These are phyloP conservation scores for Agaricales sp. DNA, from an alignment of 1,284 basidiomycete species.

Conservation along the genomic window DNA sequence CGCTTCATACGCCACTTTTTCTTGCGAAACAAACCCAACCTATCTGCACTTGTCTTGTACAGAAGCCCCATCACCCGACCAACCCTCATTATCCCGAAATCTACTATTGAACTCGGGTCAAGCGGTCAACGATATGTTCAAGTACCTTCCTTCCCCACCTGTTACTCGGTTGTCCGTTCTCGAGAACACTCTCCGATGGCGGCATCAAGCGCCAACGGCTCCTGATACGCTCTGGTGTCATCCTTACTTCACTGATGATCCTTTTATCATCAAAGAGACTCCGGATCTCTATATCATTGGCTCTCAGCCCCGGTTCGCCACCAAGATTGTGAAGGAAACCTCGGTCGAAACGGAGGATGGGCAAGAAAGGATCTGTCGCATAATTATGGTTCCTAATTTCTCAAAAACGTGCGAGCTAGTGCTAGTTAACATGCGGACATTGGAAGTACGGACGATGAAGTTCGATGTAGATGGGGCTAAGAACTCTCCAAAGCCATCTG, in stretches of 20 bases:
- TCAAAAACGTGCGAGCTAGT: constrained; percentile 53
- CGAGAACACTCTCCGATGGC: constrained; percentile 79
- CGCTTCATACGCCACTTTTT: constrained; percentile 53
- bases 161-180: constrained; percentile 67
- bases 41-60: constrained; percentile 57
- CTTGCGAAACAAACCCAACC: constrained; percentile 83
- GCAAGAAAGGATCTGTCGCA: constrained; percentile 42
- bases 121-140: constrained; percentile 90
- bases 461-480: constrained; percentile 2
- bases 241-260: constrained; percentile 83
- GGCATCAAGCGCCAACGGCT: constrained; percentile 94
- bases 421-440: constrained; percentile 42
- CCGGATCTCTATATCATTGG: constrained; percentile 93
- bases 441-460: constrained; percentile 31
- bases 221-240: constrained; percentile 99
- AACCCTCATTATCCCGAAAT: constrained; percentile 28
- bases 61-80: constrained; percentile 13
- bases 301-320: constrained; percentile 80
- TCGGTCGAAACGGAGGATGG: constrained; percentile 16
- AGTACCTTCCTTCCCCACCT: constrained; percentile 70
- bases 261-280: constrained; percentile 78
- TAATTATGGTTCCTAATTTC: constrained; percentile 83
- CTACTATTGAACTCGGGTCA: constrained; percentile 86
- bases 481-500: not conserved
- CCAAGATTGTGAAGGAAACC: constrained; percentile 36